Evolutionary conservation across 2,329 filamentous ascomycete species (phyloP), one percentile per base, ranked within the genome.

Genomic region (Aspergillus sclerotialis): DNA sequence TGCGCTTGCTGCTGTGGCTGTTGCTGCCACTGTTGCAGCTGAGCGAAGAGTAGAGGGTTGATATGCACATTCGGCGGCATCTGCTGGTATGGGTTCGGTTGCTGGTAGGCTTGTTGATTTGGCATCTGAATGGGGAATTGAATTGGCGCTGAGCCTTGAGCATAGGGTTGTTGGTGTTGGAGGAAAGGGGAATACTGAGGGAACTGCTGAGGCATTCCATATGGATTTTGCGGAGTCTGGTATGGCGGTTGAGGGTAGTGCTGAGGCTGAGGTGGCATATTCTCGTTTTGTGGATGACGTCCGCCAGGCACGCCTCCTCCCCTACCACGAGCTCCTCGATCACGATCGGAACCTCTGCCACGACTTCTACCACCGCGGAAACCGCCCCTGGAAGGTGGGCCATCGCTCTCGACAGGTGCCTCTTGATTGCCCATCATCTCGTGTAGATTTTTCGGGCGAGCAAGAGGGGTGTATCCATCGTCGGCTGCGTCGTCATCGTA

Each of bases 401-500:
- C 48, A 19, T 45, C 49, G 5, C 45, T 46, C 48, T 65, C 60
- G 14, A 59, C 44, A 11, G 60, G 58, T 6, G 57, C 49, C 39
- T 65, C 58, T 27, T 56, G 53, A 12, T 46, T 39, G 12, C 64
- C 49, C 66, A 73, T 61, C 52, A 70, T 58, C 56, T 70, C 56
- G 49, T 70, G 60, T 44, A 82, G 78, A 31, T 80, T 80, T 12
- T 73, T 68, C 2, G 84, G 84, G 12, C 84, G 70, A 13, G 80
- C 61, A 12, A 90, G 68, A 4, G 82, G 82, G 43, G 78, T 82
- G 56, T 90, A 90, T 1, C 61, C 62, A 38, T 68, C 63, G 35
- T 68, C 60, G n/a, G 42, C 53, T 26, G 49, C 73, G 17, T 74
- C 72, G 36, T 87, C 80, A 38, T 83, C 81, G 46, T 85, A 85